A percentile compares a stretch with the other conserved stretches of the same genome.
Conservation (phyloP, 2,329 filamentous ascomycete species). For the Curvularia hawaiiensis region DNA sequence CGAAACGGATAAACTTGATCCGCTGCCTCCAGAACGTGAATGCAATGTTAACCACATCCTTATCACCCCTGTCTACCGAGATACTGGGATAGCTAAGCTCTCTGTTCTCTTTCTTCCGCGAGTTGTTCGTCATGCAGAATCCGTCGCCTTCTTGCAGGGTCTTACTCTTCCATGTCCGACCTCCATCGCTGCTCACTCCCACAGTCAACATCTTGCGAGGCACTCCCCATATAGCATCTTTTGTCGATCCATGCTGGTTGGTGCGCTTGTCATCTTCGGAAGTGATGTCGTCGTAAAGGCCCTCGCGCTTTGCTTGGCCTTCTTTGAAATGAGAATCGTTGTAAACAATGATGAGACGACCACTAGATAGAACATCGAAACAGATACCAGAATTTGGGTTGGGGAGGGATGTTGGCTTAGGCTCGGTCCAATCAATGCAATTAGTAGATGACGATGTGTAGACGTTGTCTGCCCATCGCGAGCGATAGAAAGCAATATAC, state of each 20-base stretch:
- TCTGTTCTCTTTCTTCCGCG: not conserved
- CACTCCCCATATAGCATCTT: not conserved
- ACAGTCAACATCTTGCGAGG: not conserved
- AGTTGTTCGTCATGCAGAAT: not conserved
- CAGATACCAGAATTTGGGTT: slow-evolving; percentile 1
- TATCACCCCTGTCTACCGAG: not conserved
- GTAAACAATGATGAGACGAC: not conserved
- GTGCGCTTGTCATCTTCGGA: not conserved
- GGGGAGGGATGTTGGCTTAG: not conserved
- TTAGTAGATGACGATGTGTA: not conserved
- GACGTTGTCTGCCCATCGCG: not conserved
- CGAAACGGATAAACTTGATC: not conserved
- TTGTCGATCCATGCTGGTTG: not conserved
- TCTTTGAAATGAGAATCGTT: not conserved
- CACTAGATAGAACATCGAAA: not conserved
- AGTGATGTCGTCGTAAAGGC: slow-evolving; percentile 1
- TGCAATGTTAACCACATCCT: not conserved
- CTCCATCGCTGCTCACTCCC: not conserved
- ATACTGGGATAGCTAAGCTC: not conserved
- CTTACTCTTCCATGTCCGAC: slow-evolving; percentile 1
- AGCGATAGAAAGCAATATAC: slow-evolving; percentile 1
- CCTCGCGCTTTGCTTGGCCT: not conserved
- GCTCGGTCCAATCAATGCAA: not conserved
- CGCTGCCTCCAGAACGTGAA: not conserved
- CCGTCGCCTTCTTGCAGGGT: not conserved